These are phyloP conservation scores for Panellus pusillus DNA, from an alignment of 768 basidiomycete genomes.

Conservation along the genomic window DNA sequence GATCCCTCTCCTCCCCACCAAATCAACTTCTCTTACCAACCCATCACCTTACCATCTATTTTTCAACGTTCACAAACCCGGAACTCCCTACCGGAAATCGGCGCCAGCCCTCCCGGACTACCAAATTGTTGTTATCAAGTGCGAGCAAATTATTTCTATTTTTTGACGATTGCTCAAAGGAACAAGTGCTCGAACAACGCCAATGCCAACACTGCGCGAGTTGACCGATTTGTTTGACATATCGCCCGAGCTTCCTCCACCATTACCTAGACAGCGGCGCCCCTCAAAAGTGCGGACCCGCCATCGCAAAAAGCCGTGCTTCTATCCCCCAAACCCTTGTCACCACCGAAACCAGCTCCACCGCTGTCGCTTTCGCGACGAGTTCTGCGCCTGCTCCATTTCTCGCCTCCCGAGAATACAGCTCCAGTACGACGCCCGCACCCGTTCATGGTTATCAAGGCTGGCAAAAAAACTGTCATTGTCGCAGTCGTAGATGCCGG, in stretches of 20 bases:
- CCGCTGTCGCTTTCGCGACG: slow-evolving; percentile 28
- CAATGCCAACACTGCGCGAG: slow-evolving; percentile 81
- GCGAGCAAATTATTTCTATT: slow-evolving; percentile 26
- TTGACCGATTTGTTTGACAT: slow-evolving; percentile 68
- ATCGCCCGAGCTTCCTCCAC: slow-evolving; percentile 68
- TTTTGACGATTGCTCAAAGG: neutral
- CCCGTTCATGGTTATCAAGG: slow-evolving; percentile 79
- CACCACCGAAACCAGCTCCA: neutral
- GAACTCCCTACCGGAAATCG: slow-evolving; percentile 78
- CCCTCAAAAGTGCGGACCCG: slow-evolving; percentile 16
- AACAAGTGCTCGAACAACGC: slow-evolving; percentile 74
- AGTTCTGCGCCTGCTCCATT: slow-evolving; percentile 29
- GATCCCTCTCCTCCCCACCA: slow-evolving; percentile 41
- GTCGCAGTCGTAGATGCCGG: slow-evolving; percentile 90
- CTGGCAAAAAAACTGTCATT: slow-evolving; percentile 79
- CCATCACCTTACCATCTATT: slow-evolving; percentile 76
- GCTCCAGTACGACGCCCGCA: slow-evolving; percentile 47
- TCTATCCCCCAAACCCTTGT: neutral
- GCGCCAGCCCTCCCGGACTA: slow-evolving; percentile 82
- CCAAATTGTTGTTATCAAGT: slow-evolving; percentile 85
- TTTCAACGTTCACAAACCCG: slow-evolving; percentile 91
- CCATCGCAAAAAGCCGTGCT: neutral
- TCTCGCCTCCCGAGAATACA: slow-evolving; percentile 11
- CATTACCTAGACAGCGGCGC: slow-evolving; percentile 48
- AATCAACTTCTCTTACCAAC: slow-evolving; percentile 17